Conservation (phyloP, 495 filamentous ascomycete species). For the Hypomontagnella monticulosa region DNA sequence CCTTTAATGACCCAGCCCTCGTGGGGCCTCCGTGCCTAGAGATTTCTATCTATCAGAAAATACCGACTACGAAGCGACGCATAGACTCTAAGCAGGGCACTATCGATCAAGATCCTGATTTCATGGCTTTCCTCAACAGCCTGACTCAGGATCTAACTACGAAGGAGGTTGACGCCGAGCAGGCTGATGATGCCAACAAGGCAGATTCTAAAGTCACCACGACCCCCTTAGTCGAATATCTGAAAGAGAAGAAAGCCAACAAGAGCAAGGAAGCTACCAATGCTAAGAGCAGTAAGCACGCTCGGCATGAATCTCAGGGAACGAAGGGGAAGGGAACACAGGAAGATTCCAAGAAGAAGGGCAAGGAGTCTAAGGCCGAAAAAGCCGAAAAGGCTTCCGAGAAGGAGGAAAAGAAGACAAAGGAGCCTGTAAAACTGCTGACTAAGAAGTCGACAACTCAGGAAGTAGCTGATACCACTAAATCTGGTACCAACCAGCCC, state of each 20-base stretch:
- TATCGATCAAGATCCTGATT: slow-evolving; percentile 95
- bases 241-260: slow-evolving; percentile 88
- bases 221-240: slow-evolving; percentile 89
- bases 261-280: slow-evolving; percentile 76
- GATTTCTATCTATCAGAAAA: slow-evolving; percentile 81
- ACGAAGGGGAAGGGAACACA: slow-evolving; percentile 62
- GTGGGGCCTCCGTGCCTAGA: slow-evolving; percentile 80
- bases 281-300: slow-evolving; percentile 60
- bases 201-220: slow-evolving; percentile 73
- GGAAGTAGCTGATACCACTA: slow-evolving; percentile 60
- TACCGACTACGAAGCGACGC: slow-evolving; percentile 73
- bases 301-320: slow-evolving; percentile 55
- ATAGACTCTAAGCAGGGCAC: slow-evolving; percentile 89
- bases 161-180: slow-evolving; percentile 58
- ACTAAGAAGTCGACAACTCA: slow-evolving; percentile 71
- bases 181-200: slow-evolving; percentile 63
- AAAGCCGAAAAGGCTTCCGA: slow-evolving; percentile 62
- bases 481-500: slow-evolving; percentile 50
- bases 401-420: slow-evolving; percentile 61
- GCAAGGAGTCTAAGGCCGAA: slow-evolving; percentile 68
- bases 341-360: slow-evolving; percentile 63
- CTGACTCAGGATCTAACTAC: slow-evolving; percentile 76
- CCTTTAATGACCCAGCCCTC: slow-evolving; percentile 71
- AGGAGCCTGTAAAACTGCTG: slow-evolving; percentile 82
- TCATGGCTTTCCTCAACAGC: slow-evolving; percentile 89